phyloP scores from a whole-genome alignment of 139 green algal species.

The Chlamydomonas eustigma region DNA sequence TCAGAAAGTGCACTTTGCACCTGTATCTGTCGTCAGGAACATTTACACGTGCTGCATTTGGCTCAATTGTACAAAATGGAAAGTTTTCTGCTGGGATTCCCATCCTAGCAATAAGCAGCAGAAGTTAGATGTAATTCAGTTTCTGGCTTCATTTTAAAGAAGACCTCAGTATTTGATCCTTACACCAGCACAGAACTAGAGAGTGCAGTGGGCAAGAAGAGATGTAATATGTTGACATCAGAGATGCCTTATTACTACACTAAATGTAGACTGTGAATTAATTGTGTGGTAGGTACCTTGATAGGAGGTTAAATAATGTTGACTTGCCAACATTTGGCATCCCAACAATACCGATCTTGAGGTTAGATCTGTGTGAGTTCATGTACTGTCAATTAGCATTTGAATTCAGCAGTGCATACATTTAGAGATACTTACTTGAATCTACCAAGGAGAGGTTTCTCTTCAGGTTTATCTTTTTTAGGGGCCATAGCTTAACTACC shows the following conservation, averaged over 20 bases:
- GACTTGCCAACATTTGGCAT: constrained; percentile 88
- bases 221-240: too few species aligned
- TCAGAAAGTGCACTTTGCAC: constrained; percentile 11
- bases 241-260: too few species aligned
- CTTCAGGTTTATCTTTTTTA: constrained; percentile 82
- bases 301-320: constrained; percentile 83
- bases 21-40: constrained; percentile 96
- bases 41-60: constrained; percentile 87
- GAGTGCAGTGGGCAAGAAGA: too few species aligned
- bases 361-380: constrained; percentile 37
- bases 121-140: too few species aligned
- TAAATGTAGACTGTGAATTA: too few species aligned
- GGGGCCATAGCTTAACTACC: constrained; percentile 81
- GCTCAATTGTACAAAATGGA: constrained; percentile 94
- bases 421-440: constrained; percentile 61
- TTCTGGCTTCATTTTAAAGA: too few species aligned
- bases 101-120: constrained; percentile 57
- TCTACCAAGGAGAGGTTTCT: constrained; percentile 85
- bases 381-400: background rate
- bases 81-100: constrained; percentile 87
- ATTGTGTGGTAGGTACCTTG: too few species aligned
- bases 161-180: too few species aligned
- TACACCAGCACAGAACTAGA: too few species aligned
- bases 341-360: constrained; percentile 90
- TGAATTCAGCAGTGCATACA: background rate